Base-by-base conservation (phyloP, 2,329 filamentous ascomycete species). In the Leptographium radiaticola region DNA sequence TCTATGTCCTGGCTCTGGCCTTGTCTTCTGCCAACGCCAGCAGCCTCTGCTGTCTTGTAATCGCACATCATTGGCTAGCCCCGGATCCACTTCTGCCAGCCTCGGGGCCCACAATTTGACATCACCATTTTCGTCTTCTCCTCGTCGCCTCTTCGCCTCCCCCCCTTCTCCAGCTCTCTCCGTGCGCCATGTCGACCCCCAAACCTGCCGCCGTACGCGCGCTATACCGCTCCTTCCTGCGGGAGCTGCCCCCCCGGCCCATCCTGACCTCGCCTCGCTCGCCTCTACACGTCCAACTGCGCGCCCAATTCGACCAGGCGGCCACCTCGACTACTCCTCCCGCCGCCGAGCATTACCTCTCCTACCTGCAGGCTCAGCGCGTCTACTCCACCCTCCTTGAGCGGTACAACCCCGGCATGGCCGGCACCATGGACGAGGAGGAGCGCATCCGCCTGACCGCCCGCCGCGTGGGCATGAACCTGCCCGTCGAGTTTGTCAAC, bases 351-450 rank as follows among this genome's bases (percentile, higher is more conserved):
- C 89, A 97, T 68, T 81, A 89, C 60, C 70, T 89, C 31, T 77
- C 81, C 55, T 97, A 95, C 66, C 76, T 93, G 20, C 80, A 81
- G 61, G 84, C 90, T n/a, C 93, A 98, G 73, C 76, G 90, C 52
- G 80, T 80, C 65, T 96, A 97, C 67, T 78, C 81, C 31, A 84
- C 81, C 16, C 71, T 97, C 45, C 68, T 97, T 40, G 90, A 96
- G 70, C 78, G 90, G 62, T 97, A 98, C 70, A 97, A 97, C 68
- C 89, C 89, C 0, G 89, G 90, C 18, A 88, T 94, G 81, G 80
- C 81, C 60, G 56, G 48, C 36, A 49, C 52, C 45, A 87, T 95
- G 84, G 81, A 86, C 60, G 84, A 83, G 66, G 83, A 94, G 69
- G 90, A 97, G 72, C 77, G 87, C 57, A 83, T 96, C 44, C 73